Conservation (phyloP, 768 basidiomycete genomes). For the Tricholoma hemisulphureum region DNA sequence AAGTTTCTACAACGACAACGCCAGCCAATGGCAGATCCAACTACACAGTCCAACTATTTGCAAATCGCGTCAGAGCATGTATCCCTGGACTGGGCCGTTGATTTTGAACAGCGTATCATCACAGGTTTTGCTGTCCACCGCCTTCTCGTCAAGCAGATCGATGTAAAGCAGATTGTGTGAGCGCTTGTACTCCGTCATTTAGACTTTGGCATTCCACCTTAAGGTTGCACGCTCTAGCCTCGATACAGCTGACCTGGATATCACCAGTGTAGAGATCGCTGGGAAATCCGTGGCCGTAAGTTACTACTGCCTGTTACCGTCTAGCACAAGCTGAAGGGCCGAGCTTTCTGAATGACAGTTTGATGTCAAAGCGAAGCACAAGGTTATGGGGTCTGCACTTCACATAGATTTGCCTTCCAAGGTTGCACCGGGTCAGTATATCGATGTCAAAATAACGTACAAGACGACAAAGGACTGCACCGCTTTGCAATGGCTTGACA, state of each 20-base stretch:
- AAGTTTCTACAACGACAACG: too few species aligned
- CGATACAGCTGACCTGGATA: constrained; percentile 70
- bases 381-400: constrained; percentile 77
- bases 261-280: constrained; percentile 53
- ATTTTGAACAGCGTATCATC: constrained; percentile 58
- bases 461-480: constrained; percentile 70
- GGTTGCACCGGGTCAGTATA: constrained; percentile 40
- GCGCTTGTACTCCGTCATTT: constrained; percentile 16
- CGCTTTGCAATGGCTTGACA: constrained; percentile 86
- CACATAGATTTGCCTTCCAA: constrained; percentile 51
- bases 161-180: constrained; percentile 60
- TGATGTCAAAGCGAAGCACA: constrained; percentile 53
- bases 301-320: neutral
- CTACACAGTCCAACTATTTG: constrained; percentile 79
- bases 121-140: constrained; percentile 65
- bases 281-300: constrained; percentile 49
- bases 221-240: constrained; percentile 41
- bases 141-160: constrained; percentile 52
- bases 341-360: constrained; percentile 40
- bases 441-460: constrained; percentile 64
- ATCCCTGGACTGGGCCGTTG: constrained; percentile 73
- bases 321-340: too few species aligned
- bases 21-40: constrained; percentile 54
- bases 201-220: neutral
- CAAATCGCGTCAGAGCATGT: constrained; percentile 66